These are phyloP conservation scores for Lichtheimia corymbifera DNA, from an alignment of 371 early-diverging fungal species.

Conservation along the genomic window DNA sequence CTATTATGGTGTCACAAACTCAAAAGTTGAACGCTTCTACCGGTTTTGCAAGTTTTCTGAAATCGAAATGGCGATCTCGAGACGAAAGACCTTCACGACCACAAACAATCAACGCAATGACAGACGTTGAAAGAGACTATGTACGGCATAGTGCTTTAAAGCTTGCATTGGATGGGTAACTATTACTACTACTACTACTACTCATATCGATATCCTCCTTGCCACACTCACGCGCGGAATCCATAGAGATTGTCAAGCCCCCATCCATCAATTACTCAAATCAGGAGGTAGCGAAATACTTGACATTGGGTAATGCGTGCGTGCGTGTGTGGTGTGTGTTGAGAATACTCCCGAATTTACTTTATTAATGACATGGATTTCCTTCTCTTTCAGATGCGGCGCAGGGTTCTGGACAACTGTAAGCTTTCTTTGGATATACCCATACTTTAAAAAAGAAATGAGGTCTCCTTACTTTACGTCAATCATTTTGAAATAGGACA, in stretches of 20 bases:
- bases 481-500: conserved; percentile 24
- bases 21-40: conserved; percentile 18
- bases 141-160: conserved; percentile 43
- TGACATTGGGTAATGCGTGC: conserved; percentile 36
- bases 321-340: no score
- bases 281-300: conserved; percentile 46
- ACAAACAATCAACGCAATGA: conserved; percentile 12
- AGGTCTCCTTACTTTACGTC: background rate
- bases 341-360: no score
- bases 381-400: conserved; percentile 27
- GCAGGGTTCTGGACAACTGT: conserved; percentile 48
- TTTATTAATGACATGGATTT: no score
- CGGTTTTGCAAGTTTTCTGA: conserved; percentile 22
- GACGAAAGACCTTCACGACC: conserved; percentile 12
- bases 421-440: conserved; percentile 4
- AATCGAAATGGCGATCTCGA: conserved; percentile 23
- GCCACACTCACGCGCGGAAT: background rate
- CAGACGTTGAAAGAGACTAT: conserved; percentile 46
- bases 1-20: conserved; percentile 18
- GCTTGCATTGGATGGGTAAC: conserved; percentile 44
- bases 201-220: background rate
- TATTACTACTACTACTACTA: background rate
- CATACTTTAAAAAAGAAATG: conserved; percentile 1
- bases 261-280: conserved; percentile 31
- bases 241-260: conserved; percentile 43